These are phyloP conservation scores for Firmiana major DNA, from an alignment of 345 rosid species.

Conservation along the genomic window DNA sequence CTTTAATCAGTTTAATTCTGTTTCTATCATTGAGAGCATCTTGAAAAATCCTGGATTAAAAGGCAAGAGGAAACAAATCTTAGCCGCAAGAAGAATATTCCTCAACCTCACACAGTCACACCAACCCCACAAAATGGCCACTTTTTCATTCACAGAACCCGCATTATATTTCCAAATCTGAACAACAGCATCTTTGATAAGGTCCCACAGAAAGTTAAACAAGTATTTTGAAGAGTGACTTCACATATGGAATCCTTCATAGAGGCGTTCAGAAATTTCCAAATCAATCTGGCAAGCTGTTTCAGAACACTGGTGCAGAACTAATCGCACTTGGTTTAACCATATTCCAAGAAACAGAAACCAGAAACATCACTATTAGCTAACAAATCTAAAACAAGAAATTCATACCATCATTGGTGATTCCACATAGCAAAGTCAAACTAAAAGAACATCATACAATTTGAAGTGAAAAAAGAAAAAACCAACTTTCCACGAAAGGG, in stretches of 20 bases:
- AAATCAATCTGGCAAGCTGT: conserved; percentile 1
- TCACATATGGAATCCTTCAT: conserved; percentile 23
- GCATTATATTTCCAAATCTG: conserved; percentile 22
- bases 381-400: not conserved
- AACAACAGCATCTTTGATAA: conserved; percentile 24
- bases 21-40: conserved; percentile 7
- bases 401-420: not conserved
- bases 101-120: conserved; percentile 13
- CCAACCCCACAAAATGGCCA: conserved; percentile 24
- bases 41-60: conserved; percentile 17
- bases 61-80: conserved; percentile 5
- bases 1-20: conserved; percentile 6
- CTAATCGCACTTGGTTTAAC: not conserved
- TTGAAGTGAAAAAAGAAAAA: not conserved
- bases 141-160: conserved; percentile 17
- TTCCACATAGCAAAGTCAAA: not conserved
- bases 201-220: conserved; percentile 25
- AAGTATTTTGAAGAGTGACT: conserved; percentile 7
- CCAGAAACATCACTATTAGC: not conserved
- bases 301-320: conserved; percentile 6
- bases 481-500: not conserved
- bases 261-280: conserved; percentile 12
- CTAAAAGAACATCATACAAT: not conserved
- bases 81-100: conserved; percentile 28
- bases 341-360: conserved; percentile 8